Base-by-base conservation (phyloP, 2,329 filamentous ascomycete species). In the Davidsoniella eucalypti region DNA sequence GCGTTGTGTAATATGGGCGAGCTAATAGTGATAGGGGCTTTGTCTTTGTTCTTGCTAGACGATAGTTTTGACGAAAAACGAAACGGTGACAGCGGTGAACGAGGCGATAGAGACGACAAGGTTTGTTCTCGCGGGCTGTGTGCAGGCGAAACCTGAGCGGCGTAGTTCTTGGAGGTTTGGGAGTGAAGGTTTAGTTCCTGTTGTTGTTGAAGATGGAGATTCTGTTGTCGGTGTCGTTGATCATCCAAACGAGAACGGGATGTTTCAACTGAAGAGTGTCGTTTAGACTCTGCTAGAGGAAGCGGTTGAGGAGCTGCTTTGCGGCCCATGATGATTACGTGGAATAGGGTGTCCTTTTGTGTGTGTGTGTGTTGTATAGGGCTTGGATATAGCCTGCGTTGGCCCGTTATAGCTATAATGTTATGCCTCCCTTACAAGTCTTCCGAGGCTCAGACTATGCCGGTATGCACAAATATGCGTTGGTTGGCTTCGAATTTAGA, bases 291-390 rank as follows among this genome's bases (percentile, higher is more conserved):
- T 58, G 67, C 65, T 63, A 77, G 67, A 61, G 69, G 64, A 64
- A 77, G 69, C 64, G 74, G 73, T 67, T 76, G 69, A 57, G 73
- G 74, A 64, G 69, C 71, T 60, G 70, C 65, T 64, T 75, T 78
- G 62, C 73, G 74, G 65, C 68, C 72, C 73, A 77, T 77, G 56
- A 54, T 64, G 55, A 43, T 23, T 23, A 38, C 21, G 25, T 23
- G 40, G 36, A 33, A 33, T 33, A 33, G 12, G 29, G 29, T 12
- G 29, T 12, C 29, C 29, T 33, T 33, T 33, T 33, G 29, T 47
- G 18, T 37, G n/a, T 47, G 18, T 36, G 18, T 38, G 16, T 47
- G 18, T 38, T 38, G 10, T 29, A 33, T 33, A 33, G 29, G 29
- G 29, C 29, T 33, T 33, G 21, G 29, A 38, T 25, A 40, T 40